phyloP scores from a whole-genome alignment of 2,329 filamentous ascomycete genomes.

The Tolypocladium paradoxum region DNA sequence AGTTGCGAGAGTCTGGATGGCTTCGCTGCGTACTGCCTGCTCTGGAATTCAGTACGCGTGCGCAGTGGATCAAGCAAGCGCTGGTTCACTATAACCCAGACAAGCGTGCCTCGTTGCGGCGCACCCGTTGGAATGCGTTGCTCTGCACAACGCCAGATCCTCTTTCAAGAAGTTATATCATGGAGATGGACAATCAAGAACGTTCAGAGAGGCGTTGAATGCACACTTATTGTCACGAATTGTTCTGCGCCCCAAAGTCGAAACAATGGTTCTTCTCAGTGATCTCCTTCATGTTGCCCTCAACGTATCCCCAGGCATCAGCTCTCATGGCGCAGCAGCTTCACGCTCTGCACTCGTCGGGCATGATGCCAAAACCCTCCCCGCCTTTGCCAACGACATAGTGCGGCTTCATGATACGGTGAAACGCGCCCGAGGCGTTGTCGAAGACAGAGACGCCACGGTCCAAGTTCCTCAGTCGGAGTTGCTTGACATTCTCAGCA shows the following conservation, averaged over 20 bases:
- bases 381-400: slow-evolving; percentile 6
- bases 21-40: not conserved
- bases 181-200: not conserved
- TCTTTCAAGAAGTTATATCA: slow-evolving; percentile 8
- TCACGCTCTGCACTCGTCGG: not conserved
- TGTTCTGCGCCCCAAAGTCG: not conserved
- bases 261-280: slow-evolving; percentile 9
- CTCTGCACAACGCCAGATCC: slow-evolving; percentile 14
- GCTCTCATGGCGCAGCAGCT: not conserved
- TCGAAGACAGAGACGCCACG: slow-evolving; percentile 13
- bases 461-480: slow-evolving; percentile 14
- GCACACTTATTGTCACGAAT: slow-evolving; percentile 2
- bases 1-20: not conserved
- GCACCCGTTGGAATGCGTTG: slow-evolving; percentile 21
- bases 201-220: not conserved
- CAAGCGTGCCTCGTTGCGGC: not conserved
- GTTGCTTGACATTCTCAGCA: slow-evolving; percentile 15
- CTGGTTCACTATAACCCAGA: not conserved
- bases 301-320: slow-evolving; percentile 1
- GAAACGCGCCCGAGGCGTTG: slow-evolving; percentile 11
- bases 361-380: not conserved
- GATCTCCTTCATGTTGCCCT: slow-evolving; percentile 7
- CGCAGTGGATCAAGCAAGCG: not conserved
- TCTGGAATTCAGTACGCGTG: not conserved
- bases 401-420: slow-evolving; percentile 7